Evolutionary conservation across 163 green algal species (phyloP).

Genomic region (Prototheca cutis): DNA sequence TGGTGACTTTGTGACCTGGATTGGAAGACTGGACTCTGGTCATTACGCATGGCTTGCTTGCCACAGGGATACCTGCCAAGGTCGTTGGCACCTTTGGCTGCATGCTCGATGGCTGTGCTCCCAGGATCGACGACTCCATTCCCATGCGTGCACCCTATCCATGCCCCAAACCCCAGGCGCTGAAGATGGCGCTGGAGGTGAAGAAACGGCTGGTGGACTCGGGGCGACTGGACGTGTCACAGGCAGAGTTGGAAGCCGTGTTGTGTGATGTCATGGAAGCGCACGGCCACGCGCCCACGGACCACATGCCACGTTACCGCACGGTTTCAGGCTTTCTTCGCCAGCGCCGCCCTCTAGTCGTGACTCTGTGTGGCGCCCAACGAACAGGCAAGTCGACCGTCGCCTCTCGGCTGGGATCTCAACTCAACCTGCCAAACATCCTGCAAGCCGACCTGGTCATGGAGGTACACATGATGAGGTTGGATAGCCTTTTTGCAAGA

Average conservation of each 20-base stretch:
- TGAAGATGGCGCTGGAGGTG: conserved; percentile 83
- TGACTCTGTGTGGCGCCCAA: conserved; percentile 66
- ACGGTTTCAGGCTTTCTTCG: conserved; percentile 73
- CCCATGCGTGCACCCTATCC: not conserved
- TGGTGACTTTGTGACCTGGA: not conserved
- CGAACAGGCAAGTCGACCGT: conserved; percentile 81
- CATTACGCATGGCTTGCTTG: not conserved
- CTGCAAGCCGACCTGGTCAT: conserved; percentile 71
- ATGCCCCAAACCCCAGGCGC: conserved; percentile 36
- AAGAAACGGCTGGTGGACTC: conserved; percentile 91
- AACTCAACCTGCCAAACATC: conserved; percentile 88
- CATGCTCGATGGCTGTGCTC: too few species aligned
- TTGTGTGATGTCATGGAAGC: conserved; percentile 60
- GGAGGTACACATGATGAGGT: conserved; percentile 26
- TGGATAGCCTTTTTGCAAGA: not conserved
- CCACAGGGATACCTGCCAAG: too few species aligned
- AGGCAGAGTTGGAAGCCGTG: conserved; percentile 59
- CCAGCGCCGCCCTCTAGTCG: conserved; percentile 61
- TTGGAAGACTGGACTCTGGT: not conserved
- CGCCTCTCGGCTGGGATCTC: conserved; percentile 74
- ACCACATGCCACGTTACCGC: conserved; percentile 72
- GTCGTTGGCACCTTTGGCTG: too few species aligned
- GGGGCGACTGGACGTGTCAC: conserved; percentile 56
- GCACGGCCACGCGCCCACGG: conserved; percentile 57
- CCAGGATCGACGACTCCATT: too few species aligned